Evolutionary conservation across 176 grass and related monocot species (phyloP).

Genomic region (Avena insularis): DNA sequence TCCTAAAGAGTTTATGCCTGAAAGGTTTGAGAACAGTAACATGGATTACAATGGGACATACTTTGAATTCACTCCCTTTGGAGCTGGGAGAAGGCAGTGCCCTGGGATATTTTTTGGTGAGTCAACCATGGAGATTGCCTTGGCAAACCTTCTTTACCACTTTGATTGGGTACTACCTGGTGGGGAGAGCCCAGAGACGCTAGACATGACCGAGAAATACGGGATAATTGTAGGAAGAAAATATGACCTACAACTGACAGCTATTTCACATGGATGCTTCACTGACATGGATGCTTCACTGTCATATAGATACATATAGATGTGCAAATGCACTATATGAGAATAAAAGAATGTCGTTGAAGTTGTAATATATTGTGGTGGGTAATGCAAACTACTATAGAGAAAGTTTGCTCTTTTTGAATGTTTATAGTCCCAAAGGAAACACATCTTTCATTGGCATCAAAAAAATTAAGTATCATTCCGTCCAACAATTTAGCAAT

Average conservation of each 20-base stretch:
- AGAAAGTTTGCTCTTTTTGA: background rate
- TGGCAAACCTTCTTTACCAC: background rate
- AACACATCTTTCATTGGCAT: no score
- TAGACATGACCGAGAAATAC: constrained; percentile 5
- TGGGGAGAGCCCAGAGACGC: background rate
- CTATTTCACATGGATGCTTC: background rate
- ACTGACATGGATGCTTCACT: background rate
- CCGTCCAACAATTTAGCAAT: no score
- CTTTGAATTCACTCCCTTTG: constrained; percentile 2
- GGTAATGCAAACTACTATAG: background rate
- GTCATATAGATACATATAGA: background rate
- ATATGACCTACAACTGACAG: background rate
- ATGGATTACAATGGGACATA: background rate
- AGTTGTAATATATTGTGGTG: background rate
- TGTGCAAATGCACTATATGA: background rate
- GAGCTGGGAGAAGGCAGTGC: background rate
- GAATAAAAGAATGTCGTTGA: background rate
- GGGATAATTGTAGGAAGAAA: constrained; percentile 4
- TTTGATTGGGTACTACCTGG: background rate
- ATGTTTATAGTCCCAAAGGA: background rate
- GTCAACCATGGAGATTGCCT: background rate
- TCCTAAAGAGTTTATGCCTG: background rate
- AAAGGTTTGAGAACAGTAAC: background rate
- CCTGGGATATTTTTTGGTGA: background rate
- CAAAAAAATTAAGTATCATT: no score